Evolutionary conservation across 1,284 basidiomycete genomes (phyloP).

Genomic region (Ganoderma meredithae): DNA sequence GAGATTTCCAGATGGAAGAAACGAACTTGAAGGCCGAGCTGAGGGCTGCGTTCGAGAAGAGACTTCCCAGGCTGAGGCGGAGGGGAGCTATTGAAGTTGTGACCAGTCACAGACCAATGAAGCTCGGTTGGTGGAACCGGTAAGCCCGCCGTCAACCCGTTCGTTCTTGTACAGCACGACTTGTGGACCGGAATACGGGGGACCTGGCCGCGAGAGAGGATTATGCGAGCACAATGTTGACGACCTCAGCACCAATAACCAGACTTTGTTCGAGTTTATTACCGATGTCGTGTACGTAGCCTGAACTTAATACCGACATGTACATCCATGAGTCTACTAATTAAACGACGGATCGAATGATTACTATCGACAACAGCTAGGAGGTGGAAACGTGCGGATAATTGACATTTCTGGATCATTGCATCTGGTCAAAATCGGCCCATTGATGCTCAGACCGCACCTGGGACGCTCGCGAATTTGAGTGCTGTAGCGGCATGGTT

Average conservation of each 20-base stretch:
- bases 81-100: background rate
- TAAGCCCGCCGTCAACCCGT: background rate
- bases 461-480: slow-evolving; percentile 40
- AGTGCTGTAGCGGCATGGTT: slow-evolving; percentile 58
- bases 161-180: background rate
- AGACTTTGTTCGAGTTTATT: background rate
- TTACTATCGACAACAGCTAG: background rate
- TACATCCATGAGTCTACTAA: background rate
- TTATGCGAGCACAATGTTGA: background rate
- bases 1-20: background rate
- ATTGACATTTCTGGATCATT: background rate
- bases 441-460: slow-evolving; percentile 45
- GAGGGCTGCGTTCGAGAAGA: background rate
- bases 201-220: no score
- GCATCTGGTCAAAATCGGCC: slow-evolving; percentile 70
- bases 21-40: background rate
- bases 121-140: background rate
- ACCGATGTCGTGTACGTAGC: background rate
- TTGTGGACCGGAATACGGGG: background rate
- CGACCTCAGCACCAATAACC: background rate
- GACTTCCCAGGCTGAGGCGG: background rate
- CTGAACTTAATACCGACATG: background rate
- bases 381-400: background rate
- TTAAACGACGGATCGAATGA: background rate
- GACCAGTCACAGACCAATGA: background rate